phyloP scores from a whole-genome alignment of 108 stramenopile genomes.

The Thalassiosira profunda region DNA sequence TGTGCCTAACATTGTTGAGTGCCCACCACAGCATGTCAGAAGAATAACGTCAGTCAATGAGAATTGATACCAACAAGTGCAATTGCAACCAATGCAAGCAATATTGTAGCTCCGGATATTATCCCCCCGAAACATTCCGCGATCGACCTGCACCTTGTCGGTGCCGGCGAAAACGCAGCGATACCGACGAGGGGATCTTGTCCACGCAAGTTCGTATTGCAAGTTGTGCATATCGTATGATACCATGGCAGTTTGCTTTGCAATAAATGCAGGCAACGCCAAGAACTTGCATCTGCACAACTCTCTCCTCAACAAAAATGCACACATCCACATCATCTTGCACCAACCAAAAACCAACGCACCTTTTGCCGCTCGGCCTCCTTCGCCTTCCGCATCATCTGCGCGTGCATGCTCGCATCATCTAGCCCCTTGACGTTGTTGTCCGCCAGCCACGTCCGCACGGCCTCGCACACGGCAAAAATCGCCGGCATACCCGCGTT shows the following conservation, averaged over 20 bases:
- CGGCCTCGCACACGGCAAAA: constrained; percentile 81
- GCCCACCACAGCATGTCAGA: neutral
- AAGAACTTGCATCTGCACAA: no score
- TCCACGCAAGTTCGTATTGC: constrained; percentile 40
- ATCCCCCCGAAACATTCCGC: constrained; percentile 62
- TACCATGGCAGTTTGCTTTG: constrained; percentile 5
- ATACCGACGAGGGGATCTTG: constrained; percentile 78
- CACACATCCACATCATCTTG: no score
- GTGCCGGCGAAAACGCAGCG: constrained; percentile 42
- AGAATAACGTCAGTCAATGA: neutral
- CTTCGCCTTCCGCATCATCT: constrained; percentile 83
- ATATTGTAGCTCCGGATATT: constrained; percentile 72
- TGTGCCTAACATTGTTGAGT: constrained; percentile 52
- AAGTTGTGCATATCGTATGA: constrained; percentile 5
- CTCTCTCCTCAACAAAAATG: no score
- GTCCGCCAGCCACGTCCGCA: constrained; percentile 86
- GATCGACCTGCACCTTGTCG: constrained; percentile 68
- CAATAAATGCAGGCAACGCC: no score
- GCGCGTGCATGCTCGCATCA: constrained; percentile 86
- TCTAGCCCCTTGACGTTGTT: constrained; percentile 92
- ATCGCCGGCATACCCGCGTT: constrained; percentile 82
- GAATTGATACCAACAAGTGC: neutral
- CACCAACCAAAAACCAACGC: constrained; percentile 13
- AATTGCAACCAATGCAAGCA: neutral
- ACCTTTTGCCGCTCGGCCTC: constrained; percentile 76